Evolutionary conservation across 768 basidiomycete species (phyloP).

Genomic region (Lanmaoa pseudosensibilis): DNA sequence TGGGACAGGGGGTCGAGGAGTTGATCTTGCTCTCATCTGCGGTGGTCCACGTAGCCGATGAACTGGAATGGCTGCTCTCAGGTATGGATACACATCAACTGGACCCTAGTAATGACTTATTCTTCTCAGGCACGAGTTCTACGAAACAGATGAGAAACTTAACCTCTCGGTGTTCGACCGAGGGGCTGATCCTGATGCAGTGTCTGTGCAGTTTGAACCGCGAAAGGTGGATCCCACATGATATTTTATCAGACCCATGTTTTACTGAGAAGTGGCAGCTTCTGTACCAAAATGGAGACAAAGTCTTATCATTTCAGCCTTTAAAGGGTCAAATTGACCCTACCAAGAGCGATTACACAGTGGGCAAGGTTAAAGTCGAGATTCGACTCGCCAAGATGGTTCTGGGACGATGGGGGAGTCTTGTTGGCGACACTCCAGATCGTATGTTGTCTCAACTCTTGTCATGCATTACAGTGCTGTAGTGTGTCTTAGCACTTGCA

Average conservation of each 20-base stretch:
- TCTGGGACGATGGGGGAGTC: slow-evolving; percentile 68
- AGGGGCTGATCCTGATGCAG: slow-evolving; percentile 63
- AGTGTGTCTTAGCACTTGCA: slow-evolving; percentile 15
- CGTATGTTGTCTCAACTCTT: slow-evolving; percentile 44
- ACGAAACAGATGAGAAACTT: slow-evolving; percentile 78
- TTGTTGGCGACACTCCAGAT: slow-evolving; percentile 76
- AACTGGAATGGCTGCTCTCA: slow-evolving; percentile 27
- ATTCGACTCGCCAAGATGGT: slow-evolving; percentile 69
- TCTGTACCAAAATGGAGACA: slow-evolving; percentile 65
- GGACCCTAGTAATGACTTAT: background rate
- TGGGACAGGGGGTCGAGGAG: slow-evolving; percentile 9
- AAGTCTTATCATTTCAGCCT: slow-evolving; percentile 70
- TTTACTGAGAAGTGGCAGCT: slow-evolving; percentile 13
- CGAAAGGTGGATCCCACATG: slow-evolving; percentile 48
- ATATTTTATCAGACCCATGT: background rate
- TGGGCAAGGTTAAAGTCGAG: slow-evolving; percentile 89
- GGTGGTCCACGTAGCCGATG: background rate
- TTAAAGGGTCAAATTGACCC: slow-evolving; percentile 80
- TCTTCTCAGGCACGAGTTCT: slow-evolving; percentile 72
- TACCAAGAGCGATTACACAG: slow-evolving; percentile 56
- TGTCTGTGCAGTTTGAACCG: slow-evolving; percentile 62
- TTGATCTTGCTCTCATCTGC: background rate
- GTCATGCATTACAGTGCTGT: background rate
- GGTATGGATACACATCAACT: slow-evolving; percentile 17
- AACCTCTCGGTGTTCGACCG: slow-evolving; percentile 78